A percentile compares a stretch with the other conserved stretches of the same genome.
These are phyloP conservation scores for Escallonia herrerae DNA, from an alignment of 129 eudicot genomes.

Conservation along the genomic window DNA sequence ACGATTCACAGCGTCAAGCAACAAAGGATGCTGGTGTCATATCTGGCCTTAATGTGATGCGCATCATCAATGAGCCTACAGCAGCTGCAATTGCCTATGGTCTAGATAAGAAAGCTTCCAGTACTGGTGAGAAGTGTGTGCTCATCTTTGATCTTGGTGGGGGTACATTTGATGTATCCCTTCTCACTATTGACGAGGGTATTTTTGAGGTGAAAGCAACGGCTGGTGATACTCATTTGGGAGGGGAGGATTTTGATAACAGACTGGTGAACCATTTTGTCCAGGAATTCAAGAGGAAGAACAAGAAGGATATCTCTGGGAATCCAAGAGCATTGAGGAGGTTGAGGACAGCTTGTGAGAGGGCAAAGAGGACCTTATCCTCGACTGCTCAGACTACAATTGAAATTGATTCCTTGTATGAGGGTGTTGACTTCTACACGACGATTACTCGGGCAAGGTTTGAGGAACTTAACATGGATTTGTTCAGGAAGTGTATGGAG, in stretches of 20 bases:
- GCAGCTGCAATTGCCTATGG: constrained; percentile 23
- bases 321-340: constrained; percentile 17
- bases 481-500: constrained; percentile 34
- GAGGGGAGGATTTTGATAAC: constrained; percentile 18
- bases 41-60: constrained; percentile 15
- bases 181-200: constrained; percentile 20
- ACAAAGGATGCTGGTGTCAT: constrained; percentile 23
- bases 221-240: constrained; percentile 18
- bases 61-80: constrained; percentile 22
- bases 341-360: constrained; percentile 17
- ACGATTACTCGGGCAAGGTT: constrained; percentile 37
- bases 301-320: constrained; percentile 14
- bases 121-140: constrained; percentile 13
- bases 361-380: constrained; percentile 28
- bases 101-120: constrained; percentile 19
- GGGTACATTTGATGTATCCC: constrained; percentile 19
- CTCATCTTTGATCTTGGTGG: constrained; percentile 21
- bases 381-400: constrained; percentile 25
- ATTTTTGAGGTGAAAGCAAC: constrained; percentile 18
- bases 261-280: constrained; percentile 20
- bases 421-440: constrained; percentile 31
- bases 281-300: constrained; percentile 17
- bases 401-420: constrained; percentile 31
- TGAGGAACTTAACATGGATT: constrained; percentile 37
- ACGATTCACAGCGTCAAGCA: constrained; percentile 20